These are phyloP conservation scores for Fusarium coicis DNA, from an alignment of 2,329 filamentous ascomycete genomes.

Conservation along the genomic window DNA sequence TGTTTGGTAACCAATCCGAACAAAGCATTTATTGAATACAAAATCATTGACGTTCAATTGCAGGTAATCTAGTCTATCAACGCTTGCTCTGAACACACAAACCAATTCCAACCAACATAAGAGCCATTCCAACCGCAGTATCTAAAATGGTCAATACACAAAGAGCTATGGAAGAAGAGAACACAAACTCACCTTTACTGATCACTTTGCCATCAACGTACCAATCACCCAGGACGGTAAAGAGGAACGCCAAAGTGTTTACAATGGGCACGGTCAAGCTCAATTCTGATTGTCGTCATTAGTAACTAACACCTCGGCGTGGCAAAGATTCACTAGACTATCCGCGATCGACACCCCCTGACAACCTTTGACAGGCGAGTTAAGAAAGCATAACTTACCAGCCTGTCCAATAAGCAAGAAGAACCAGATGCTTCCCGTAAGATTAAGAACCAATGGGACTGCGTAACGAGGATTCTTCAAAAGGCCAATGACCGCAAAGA, in stretches of 20 bases:
- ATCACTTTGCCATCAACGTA: constrained; percentile 94
- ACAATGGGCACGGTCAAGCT: constrained; percentile 95
- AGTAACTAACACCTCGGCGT: constrained; percentile 10
- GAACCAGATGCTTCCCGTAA: constrained; percentile 97
- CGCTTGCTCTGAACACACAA: constrained; percentile 80
- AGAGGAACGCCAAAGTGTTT: constrained; percentile 94
- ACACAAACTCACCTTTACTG: constrained; percentile 70
- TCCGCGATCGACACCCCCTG: constrained; percentile 25
- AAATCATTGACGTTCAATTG: constrained; percentile 8
- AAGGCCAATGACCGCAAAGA: constrained; percentile 82
- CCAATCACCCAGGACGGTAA: constrained; percentile 95
- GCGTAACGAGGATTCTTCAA: constrained; percentile 85
- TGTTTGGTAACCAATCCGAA: constrained; percentile 40
- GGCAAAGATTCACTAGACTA: constrained; percentile 26
- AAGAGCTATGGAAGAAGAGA: not conserved
- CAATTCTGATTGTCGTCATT: constrained; percentile 68
- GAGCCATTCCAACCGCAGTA: constrained; percentile 82
- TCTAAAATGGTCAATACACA: constrained; percentile 59
- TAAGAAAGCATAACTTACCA: constrained; percentile 64
- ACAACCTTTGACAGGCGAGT: constrained; percentile 9
- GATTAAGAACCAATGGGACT: constrained; percentile 83
- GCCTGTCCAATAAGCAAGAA: constrained; percentile 93
- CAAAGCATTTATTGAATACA: constrained; percentile 4
- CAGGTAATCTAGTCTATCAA: constrained; percentile 34
- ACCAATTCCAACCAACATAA: constrained; percentile 83